Conservation (phyloP, 176 grass and related monocot genomes). For the Aegilops longissima region DNA sequence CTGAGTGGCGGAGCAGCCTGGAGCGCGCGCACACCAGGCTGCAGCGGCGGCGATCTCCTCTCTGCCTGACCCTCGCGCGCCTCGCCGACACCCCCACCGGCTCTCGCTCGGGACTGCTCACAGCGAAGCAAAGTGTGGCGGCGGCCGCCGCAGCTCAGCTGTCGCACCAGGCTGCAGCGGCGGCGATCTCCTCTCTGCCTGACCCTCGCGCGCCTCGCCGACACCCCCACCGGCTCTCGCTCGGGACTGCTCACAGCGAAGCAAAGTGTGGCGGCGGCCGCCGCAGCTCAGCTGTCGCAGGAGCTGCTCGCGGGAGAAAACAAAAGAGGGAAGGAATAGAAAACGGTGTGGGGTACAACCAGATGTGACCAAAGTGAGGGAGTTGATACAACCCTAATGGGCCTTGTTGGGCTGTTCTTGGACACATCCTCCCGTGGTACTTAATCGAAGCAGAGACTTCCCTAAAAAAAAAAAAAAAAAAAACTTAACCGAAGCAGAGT, state of each 20-base stretch:
- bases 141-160: conserved; percentile 22
- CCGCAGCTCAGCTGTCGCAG: conserved; percentile 4
- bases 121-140: not conserved
- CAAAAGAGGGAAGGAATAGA: not conserved
- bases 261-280: conserved; percentile 16
- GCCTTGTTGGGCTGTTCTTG: conserved; percentile 27
- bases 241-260: not conserved
- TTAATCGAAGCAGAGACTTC: not conserved
- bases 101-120: not conserved
- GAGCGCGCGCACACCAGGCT: not conserved
- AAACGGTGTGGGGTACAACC: not conserved
- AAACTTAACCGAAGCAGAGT: not conserved
- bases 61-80: not conserved
- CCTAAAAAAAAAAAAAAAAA: too few species aligned
- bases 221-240: not conserved
- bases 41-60: not conserved
- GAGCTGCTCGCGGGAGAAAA: conserved; percentile 38
- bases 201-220: not conserved
- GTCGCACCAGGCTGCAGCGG: not conserved
- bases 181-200: not conserved
- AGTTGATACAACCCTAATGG: conserved; percentile 44
- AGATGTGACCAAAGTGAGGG: not conserved
- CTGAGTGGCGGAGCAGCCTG: not conserved
- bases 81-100: not conserved
- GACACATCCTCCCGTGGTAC: not conserved